phyloP scores from a whole-genome alignment of 768 basidiomycete genomes.

The Termitomyces sp. region DNA sequence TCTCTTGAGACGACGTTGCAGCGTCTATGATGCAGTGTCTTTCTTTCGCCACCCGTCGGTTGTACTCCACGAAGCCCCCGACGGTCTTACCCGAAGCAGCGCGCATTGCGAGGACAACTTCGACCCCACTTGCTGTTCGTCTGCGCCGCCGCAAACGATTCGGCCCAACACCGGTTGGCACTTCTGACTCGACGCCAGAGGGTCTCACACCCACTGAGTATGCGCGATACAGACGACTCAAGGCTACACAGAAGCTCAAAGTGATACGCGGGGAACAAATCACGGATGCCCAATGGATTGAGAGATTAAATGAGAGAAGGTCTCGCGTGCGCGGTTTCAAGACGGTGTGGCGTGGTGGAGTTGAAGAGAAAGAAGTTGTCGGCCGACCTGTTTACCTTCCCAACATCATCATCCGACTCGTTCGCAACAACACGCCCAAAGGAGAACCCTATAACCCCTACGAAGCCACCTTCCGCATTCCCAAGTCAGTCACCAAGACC shows the following conservation, averaged over 20 bases:
- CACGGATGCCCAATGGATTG: conserved; percentile 56
- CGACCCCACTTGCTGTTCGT: conserved; percentile 70
- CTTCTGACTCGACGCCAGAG: conserved; percentile 42
- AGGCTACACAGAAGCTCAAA: conserved; percentile 46
- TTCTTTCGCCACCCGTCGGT: conserved; percentile 26
- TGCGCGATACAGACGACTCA: conserved; percentile 54
- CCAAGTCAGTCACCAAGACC: conserved; percentile 86
- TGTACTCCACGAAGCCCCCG: conserved; percentile 35
- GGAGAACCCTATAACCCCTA: conserved; percentile 89
- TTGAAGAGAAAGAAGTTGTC: conserved; percentile 48
- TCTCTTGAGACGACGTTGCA: background rate
- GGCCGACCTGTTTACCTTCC: conserved; percentile 88
- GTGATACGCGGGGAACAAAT: conserved; percentile 29
- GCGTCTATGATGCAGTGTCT: conserved; percentile 32
- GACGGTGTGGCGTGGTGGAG: conserved; percentile 31
- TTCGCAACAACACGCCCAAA: conserved; percentile 73
- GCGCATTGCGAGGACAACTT: conserved; percentile 57
- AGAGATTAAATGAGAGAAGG: conserved; percentile 49
- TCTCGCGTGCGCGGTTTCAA: conserved; percentile 65
- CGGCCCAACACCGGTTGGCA: conserved; percentile 26
- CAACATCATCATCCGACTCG: conserved; percentile 76
- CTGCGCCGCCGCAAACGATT: conserved; percentile 56
- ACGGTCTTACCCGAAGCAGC: conserved; percentile 30
- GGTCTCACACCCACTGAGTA: conserved; percentile 67
- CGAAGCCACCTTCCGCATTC: conserved; percentile 91